phyloP scores from a whole-genome alignment of 2,329 filamentous ascomycete species.

The Purpureocillium lavendulum region DNA sequence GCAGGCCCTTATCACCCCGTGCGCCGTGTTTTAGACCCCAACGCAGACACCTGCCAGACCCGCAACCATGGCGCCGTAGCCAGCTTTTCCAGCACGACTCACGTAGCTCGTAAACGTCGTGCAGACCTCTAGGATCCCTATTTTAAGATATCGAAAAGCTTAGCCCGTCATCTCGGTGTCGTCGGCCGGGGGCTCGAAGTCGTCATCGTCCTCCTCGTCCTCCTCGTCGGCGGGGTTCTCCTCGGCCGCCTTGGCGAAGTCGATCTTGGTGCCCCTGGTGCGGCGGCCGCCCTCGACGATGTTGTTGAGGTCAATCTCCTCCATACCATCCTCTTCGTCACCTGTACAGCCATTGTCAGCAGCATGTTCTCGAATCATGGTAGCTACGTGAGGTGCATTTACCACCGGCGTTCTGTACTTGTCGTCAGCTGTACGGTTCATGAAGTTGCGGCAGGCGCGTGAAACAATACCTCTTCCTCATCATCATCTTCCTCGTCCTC shows the following conservation, averaged over 20 bases:
- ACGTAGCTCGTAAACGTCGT: neutral
- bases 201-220: slow-evolving; percentile 72
- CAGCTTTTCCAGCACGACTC: neutral
- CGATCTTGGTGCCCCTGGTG: slow-evolving; percentile 85
- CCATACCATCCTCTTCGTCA: slow-evolving; percentile 74
- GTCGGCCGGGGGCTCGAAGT: slow-evolving; percentile 54
- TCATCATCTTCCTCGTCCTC: slow-evolving; percentile 38
- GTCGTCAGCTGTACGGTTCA: neutral
- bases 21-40: neutral
- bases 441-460: neutral
- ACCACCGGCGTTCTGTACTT: slow-evolving; percentile 20
- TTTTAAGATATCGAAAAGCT: neutral
- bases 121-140: neutral
- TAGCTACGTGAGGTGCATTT: slow-evolving; percentile 8
- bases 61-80: neutral
- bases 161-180: slow-evolving; percentile 59
- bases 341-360: slow-evolving; percentile 8
- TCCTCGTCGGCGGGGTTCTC: slow-evolving; percentile 69
- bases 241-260: slow-evolving; percentile 84
- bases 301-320: slow-evolving; percentile 85
- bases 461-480: slow-evolving; percentile 26
- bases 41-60: neutral
- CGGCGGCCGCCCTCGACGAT: slow-evolving; percentile 73
- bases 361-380: neutral
- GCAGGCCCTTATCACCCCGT: neutral